Conservation (phyloP, 1,284 basidiomycete species). For the Puccinia coronata region DNA sequence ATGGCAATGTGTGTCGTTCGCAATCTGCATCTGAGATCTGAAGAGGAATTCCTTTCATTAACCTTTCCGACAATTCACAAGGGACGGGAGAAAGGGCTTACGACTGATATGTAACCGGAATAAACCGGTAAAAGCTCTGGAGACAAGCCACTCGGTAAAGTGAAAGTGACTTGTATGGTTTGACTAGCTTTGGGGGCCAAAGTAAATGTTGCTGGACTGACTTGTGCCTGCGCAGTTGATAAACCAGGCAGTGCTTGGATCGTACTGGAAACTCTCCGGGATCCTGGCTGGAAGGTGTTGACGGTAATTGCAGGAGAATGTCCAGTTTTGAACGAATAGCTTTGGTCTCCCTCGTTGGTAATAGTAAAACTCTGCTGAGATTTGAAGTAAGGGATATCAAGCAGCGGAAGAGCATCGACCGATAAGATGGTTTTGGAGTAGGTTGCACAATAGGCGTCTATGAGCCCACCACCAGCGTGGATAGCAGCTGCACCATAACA, state of each 20-base stretch:
- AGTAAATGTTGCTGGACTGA: constrained; percentile 8
- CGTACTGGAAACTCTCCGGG: neutral
- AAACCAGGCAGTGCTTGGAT: constrained; percentile 14
- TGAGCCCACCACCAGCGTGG: constrained; percentile 44
- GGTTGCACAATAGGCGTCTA: constrained; percentile 38
- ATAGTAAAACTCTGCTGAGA: constrained; percentile 29
- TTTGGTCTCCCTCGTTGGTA: constrained; percentile 35
- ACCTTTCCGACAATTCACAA: neutral
- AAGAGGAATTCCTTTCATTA: neutral
- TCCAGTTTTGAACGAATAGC: constrained; percentile 13
- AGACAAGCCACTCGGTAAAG: constrained; percentile 6
- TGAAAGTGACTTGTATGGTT: constrained; percentile 35
- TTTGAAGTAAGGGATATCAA: constrained; percentile 35
- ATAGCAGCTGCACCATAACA: constrained; percentile 19
- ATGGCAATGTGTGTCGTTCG: constrained; percentile 40
- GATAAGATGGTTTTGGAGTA: constrained; percentile 33
- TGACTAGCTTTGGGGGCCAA: constrained; percentile 11
- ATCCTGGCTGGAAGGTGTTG: constrained; percentile 19
- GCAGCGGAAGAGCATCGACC: constrained; percentile 4
- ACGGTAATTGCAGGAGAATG: constrained; percentile 38
- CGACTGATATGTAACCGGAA: constrained; percentile 44
- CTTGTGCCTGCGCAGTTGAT: constrained; percentile 16
- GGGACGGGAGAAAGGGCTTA: neutral
- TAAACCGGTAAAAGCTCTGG: constrained; percentile 33
- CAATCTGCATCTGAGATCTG: constrained; percentile 48